phyloP scores from a whole-genome alignment of 2,329 filamentous ascomycete species.

The Ophiostoma ulmi region DNA sequence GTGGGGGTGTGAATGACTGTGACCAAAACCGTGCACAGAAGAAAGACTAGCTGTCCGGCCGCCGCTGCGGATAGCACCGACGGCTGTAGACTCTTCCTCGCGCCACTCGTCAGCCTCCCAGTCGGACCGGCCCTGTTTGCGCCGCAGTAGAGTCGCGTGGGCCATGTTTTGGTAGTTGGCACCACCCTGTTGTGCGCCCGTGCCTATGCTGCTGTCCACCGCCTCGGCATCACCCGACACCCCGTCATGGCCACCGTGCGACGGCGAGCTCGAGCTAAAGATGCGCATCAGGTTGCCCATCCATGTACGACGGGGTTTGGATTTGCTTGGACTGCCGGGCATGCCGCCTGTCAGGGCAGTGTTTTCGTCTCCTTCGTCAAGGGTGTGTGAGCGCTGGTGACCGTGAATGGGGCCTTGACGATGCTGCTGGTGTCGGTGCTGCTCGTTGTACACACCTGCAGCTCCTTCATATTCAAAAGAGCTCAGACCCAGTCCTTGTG shows the following conservation, averaged over 20 bases:
- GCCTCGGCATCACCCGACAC: conserved; percentile 1
- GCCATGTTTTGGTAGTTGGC: conserved; percentile 37
- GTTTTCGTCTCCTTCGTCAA: conserved; percentile 27
- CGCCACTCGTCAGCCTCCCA: conserved; percentile 57
- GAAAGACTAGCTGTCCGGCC: conserved; percentile 19
- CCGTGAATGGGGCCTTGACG: background rate
- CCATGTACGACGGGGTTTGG: conserved; percentile 56
- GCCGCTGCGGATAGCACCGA: conserved; percentile 23
- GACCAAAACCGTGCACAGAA: conserved; percentile 15
- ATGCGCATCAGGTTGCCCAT: conserved; percentile 63
- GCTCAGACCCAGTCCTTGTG: background rate
- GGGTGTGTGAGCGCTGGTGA: background rate
- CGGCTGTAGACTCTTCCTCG: conserved; percentile 33
- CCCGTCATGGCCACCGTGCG: background rate
- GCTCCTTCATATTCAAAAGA: conserved; percentile 16
- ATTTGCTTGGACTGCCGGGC: conserved; percentile 53
- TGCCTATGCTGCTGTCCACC: conserved; percentile 16
- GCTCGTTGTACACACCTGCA: background rate
- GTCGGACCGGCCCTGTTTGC: conserved; percentile 52
- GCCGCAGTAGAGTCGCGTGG: conserved; percentile 42
- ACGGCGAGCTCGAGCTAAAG: conserved; percentile 38
- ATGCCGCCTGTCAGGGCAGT: conserved; percentile 42
- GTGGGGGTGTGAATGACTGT: background rate
- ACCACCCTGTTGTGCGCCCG: conserved; percentile 28
- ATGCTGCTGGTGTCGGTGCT: background rate